Base-by-base conservation (phyloP, 805 yeast genomes). In the Ogataea chonburiensis region DNA sequence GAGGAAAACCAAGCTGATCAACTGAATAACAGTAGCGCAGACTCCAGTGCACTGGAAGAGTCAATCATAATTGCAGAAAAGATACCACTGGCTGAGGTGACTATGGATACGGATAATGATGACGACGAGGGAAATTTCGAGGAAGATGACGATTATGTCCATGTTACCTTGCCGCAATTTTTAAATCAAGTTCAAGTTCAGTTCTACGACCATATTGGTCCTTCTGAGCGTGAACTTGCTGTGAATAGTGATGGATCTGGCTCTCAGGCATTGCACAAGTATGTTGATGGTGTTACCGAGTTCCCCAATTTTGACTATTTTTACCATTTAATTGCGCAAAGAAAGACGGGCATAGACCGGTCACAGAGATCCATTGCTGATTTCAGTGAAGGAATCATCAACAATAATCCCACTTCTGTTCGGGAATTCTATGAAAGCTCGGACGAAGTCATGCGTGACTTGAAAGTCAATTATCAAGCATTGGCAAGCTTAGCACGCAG, bases 41-140 rank as follows among this genome's bases (percentile, higher is more conserved):
- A 46, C 27, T 37, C 46, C 9, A 46, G 52, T 23, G 24, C 34
- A 19, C 29, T 31, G 9, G 52, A 46, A 7, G 50, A 43, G 22
- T 48, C 56, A 15, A 40, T 43, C 12, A 38, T 55, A 15, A 52
- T 49, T 13, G 51, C 61, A 1, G 61, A 55, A 37, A 46, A 51
- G 29, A 39, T 58, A 8, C 63, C 64, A 6, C 38, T 58, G 19
- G 60, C 64, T 1, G 62, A 58, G 34, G 55, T 56, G 9, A 48
- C 59, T 1, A 37, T 39, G 16, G 53, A 47, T 14, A 45, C 49
- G 3, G 42, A 45, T 0, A 43, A 36, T 16, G 52, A 40, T 1
- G 47, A 40, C 14, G 53, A 52, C 2, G 53, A 48, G 5, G 43
- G 44, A 10, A 50, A 41, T 16, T 42, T 42, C 22, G 52, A 48